Conservation (phyloP, 2,329 filamentous ascomycete genomes). For the Chrysosporium queenslandicum region DNA sequence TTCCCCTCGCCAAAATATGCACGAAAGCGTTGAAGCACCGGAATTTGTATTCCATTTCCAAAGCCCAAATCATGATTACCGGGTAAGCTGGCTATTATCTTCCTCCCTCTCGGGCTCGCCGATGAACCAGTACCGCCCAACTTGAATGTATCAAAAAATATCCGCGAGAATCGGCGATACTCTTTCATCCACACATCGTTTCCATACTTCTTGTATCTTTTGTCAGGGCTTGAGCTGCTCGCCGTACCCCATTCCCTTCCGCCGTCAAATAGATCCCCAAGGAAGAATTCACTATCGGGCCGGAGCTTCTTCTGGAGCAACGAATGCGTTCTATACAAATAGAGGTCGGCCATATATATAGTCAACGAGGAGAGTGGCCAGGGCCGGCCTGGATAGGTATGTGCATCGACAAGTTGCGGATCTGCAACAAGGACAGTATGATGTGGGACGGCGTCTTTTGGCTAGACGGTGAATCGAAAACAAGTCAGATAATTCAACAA, state of each 20-base stretch:
- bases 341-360: constrained; percentile 73
- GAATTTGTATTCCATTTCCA: constrained; percentile 68
- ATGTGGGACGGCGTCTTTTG: constrained; percentile 66
- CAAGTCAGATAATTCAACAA: no score
- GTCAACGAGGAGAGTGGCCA: constrained; percentile 61
- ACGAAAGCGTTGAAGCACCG: constrained; percentile 73
- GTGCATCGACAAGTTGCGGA: constrained; percentile 83
- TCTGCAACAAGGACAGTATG: constrained; percentile 77
- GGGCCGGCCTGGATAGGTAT: constrained; percentile 81
- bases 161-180: constrained; percentile 71
- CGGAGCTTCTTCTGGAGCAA: constrained; percentile 62
- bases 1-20: constrained; percentile 88
- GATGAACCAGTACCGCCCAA: constrained; percentile 46
- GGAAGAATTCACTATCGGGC: constrained; percentile 82
- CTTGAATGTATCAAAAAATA: constrained; percentile 67
- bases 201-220: constrained; percentile 65
- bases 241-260: constrained; percentile 85
- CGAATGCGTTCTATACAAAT: constrained; percentile 73
- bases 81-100: constrained; percentile 73
- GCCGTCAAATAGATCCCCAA: constrained; percentile 92
- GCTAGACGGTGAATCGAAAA: no score
- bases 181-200: constrained; percentile 78
- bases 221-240: constrained; percentile 50
- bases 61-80: constrained; percentile 96
- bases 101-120: constrained; percentile 56